Evolutionary conservation across 768 basidiomycete species (phyloP).

Genomic region (Russula sp.): DNA sequence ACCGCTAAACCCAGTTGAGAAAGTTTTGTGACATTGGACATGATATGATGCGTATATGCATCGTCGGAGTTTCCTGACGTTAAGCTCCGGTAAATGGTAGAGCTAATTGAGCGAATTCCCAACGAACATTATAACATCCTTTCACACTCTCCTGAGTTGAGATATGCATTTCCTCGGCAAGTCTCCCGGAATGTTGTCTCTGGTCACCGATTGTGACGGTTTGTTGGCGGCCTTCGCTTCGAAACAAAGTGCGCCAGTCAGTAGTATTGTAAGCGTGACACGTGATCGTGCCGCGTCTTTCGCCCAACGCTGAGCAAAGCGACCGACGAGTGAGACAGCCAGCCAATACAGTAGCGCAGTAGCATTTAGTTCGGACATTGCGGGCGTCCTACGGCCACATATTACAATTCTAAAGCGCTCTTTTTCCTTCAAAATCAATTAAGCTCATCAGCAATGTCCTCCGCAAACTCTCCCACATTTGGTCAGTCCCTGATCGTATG

Average conservation of each 20-base stretch:
- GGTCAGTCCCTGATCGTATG: conserved; percentile 30
- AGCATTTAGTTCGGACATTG: not conserved
- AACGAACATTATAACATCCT: not conserved
- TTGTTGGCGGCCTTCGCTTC: not conserved
- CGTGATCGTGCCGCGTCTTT: conserved; percentile 13
- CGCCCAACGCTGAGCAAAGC: not conserved
- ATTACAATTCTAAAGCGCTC: not conserved
- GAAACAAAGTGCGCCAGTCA: not conserved
- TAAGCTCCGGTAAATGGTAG: not conserved
- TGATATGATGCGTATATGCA: not conserved
- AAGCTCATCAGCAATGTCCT: conserved; percentile 8
- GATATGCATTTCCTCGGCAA: not conserved
- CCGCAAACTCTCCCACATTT: conserved; percentile 23
- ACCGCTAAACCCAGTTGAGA: conserved; percentile 47
- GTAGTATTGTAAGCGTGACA: not conserved
- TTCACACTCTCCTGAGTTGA: not conserved
- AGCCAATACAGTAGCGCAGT: too few species aligned
- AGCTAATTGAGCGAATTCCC: not conserved
- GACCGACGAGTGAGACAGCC: not conserved
- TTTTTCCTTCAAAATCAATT: not conserved
- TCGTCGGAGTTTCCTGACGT: not conserved
- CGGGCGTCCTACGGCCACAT: not conserved
- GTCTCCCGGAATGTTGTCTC: not conserved
- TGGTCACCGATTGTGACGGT: not conserved
- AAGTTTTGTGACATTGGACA: not conserved